Evolutionary conservation across 2,329 filamentous ascomycete genomes (phyloP), one percentile per base, ranked within the genome.

Genomic region (Fusarium transvaalense): DNA sequence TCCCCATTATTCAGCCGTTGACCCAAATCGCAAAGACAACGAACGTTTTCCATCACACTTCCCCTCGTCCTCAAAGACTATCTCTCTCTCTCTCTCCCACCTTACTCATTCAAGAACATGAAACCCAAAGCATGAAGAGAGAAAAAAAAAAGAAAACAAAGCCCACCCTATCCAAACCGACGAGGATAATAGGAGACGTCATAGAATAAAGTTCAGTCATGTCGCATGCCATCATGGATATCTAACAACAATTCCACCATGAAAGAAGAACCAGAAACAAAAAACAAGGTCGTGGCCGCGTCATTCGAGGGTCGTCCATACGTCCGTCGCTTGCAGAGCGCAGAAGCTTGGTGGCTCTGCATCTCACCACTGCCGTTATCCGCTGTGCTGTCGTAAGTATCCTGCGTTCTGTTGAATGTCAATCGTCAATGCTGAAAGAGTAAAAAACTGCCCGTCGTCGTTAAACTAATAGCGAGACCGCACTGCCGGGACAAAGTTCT

Each of bases 401-500:
- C 38, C 41, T 39, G 45, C 46, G 64, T 47, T 45, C 64, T 64
- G 55, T 64, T 46, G 37, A 35, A 47, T 51, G 45, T 56, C 42
- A 56, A 45, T 48, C 47, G 45, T 60, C 25, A 23, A 48, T 31
- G 32, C 42, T 47, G 53, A 60, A 48, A 39, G 47, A 39, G 34
- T 32, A 38, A 35, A 50, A 38, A 9, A 35, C 35, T 19, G 34
- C n/a, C 32, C 31, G 41, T n/a, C 38, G 34, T 17, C n/a, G 43
- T 42, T 19, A 23, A 41, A 56, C 50, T 74, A 76, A 32, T 74
- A 67, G 31, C 72, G 68, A 47, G 77, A 66, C 21, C 73, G 74
- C 47, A 76, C 59, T 74, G 77, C 76, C 9, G 77, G 77, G 39
- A 64, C 71, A 15, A 65, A 63, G 52, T 78, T 79, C 72, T 80